Percentiles rank a stretch among this genome's conserved stretches.
These are phyloP conservation scores for Penicillium lagena DNA, from an alignment of 495 filamentous ascomycete species.

Conservation along the genomic window DNA sequence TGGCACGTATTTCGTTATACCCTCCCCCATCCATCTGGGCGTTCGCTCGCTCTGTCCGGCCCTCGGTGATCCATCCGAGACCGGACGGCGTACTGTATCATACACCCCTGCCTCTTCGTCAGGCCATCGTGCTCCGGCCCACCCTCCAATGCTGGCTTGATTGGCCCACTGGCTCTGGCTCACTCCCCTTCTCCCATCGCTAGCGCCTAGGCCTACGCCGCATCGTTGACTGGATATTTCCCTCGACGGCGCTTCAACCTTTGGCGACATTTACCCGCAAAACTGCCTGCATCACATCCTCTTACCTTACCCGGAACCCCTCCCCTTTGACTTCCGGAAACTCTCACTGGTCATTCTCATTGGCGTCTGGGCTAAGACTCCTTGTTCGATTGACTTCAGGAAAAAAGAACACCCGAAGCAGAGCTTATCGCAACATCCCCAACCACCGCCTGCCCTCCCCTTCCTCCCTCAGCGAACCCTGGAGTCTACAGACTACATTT, in stretches of 20 bases:
- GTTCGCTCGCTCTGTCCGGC: not conserved
- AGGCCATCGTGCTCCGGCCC: conserved; percentile 33
- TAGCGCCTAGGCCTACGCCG: not conserved
- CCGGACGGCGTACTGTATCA: conserved; percentile 4
- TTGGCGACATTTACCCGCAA: not conserved
- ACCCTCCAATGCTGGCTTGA: conserved; percentile 27
- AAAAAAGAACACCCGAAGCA: conserved; percentile 17
- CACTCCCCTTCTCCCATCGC: conserved; percentile 7
- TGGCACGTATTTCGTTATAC: not conserved
- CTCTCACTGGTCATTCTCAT: conserved; percentile 5
- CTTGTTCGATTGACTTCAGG: conserved; percentile 4
- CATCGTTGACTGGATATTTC: too few species aligned
- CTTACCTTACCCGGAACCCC: conserved; percentile 1
- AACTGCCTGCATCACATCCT: not conserved
- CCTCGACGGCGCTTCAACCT: not conserved
- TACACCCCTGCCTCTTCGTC: conserved; percentile 21
- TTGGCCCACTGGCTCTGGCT: conserved; percentile 22
- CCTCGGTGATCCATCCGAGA: conserved; percentile 9
- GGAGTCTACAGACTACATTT: conserved; percentile 1
- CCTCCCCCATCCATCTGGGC: not conserved
- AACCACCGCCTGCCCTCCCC: conserved; percentile 1
- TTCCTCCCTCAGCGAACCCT: conserved; percentile 4
- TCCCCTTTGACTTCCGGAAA: not conserved
- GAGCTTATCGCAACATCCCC: conserved; percentile 20
- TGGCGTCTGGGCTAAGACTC: conserved; percentile 8